Evolutionary conservation across 1,284 basidiomycete species (phyloP).

Genomic region (Macrocybe sp.): DNA sequence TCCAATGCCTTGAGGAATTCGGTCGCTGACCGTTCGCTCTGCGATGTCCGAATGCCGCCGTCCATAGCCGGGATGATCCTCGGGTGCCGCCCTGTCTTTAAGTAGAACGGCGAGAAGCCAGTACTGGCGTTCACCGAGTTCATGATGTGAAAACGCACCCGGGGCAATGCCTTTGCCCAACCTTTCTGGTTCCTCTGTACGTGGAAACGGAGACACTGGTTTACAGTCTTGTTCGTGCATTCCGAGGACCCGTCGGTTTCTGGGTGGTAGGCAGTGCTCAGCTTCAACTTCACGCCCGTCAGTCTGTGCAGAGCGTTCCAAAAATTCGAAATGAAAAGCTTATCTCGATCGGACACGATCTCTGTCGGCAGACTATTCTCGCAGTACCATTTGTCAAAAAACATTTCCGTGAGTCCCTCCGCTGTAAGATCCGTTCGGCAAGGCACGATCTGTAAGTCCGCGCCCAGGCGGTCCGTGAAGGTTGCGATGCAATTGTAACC

Average conservation of each 20-base stretch:
- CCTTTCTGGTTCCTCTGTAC: slow-evolving; percentile 13
- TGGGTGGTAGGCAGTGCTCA: slow-evolving; percentile 39
- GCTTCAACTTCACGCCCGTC: slow-evolving; percentile 28
- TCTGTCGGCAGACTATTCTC: slow-evolving; percentile 32
- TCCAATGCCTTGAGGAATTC: slow-evolving; percentile 21
- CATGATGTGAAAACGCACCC: slow-evolving; percentile 17
- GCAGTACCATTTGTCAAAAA: slow-evolving; percentile 28
- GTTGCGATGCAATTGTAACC: slow-evolving; percentile 16
- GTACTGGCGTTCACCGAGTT: slow-evolving; percentile 20
- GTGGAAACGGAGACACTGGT: slow-evolving; percentile 15
- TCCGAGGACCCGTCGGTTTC: slow-evolving; percentile 38
- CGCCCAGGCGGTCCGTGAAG: slow-evolving; percentile 32
- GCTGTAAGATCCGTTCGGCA: slow-evolving; percentile 26
- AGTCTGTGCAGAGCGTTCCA: slow-evolving; percentile 33
- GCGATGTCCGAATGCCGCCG: slow-evolving; percentile 14
- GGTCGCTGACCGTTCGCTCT: no score
- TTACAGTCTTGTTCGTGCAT: slow-evolving; percentile 27
- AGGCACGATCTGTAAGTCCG: slow-evolving; percentile 30
- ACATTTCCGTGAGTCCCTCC: slow-evolving; percentile 31
- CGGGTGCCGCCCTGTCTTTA: slow-evolving; percentile 25
- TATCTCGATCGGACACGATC: slow-evolving; percentile 39
- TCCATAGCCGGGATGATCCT: slow-evolving; percentile 20
- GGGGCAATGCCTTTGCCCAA: slow-evolving; percentile 12
- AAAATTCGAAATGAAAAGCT: slow-evolving; percentile 36
- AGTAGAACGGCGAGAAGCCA: slow-evolving; percentile 27